Base-by-base conservation (phyloP, 208 protist genomes). In the Trypanosoma platydactyli region DNA sequence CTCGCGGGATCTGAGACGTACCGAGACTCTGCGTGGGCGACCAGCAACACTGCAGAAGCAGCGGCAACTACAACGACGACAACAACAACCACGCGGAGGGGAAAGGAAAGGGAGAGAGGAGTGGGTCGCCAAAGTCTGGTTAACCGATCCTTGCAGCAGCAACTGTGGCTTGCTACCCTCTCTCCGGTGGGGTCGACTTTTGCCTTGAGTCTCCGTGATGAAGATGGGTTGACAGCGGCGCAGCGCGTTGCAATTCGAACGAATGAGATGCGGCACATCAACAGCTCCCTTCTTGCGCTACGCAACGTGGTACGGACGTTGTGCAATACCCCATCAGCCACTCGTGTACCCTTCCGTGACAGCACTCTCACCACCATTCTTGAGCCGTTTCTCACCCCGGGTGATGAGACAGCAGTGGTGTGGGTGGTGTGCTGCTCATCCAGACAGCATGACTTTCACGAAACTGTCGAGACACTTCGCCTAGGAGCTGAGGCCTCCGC, bases 281-380 rank as follows among this genome's bases (percentile, higher is more conserved):
- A 94, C 76, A 80, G 77, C 30, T 91, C 84, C n/a, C 71, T 94
- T 54, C 76, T 94, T 27, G 86, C 86, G 11, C 75, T 94, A 44
- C 84, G 84, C 6, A 87, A 91, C 50, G 89, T 94, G 7, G 76
- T 94, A 6, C 86, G 87, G 42, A 74, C 69, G 13, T 72, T 91
- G 27, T 64, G 78, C 30, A 9, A 16, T 7, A 7, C 11, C 18
- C 38, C 68, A 53, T 52, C 57, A 64, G 40, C 45, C 12, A 51
- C 53, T 33, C 81, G 82, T 60, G 76, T 79, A 6, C 87, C 87
- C 2, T 90, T 93, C 71, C 78, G 82, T 53, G 87, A 93, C 60
- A 89, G 77, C 53, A 69, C 70, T 18, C 61, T 93, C 22, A 93
- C 87, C 0, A 71, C 81, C 1, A 69, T 93, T 12, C 71, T 93